phyloP scores from a whole-genome alignment of 345 rosid species.

The Eucalyptus erythrocorys region DNA sequence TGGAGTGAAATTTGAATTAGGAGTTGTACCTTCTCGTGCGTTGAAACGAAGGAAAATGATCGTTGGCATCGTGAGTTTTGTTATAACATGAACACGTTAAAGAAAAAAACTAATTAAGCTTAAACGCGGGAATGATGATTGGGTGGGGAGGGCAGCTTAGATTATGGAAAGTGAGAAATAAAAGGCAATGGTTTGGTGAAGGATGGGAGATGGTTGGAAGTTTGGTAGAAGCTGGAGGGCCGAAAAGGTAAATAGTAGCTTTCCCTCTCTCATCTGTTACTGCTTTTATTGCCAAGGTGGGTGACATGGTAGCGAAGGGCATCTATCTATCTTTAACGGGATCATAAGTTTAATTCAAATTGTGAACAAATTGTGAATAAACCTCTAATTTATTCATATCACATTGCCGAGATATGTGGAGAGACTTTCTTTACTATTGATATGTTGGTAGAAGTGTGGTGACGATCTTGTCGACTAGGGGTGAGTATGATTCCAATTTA shows the following conservation, averaged over 20 bases:
- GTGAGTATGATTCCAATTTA: fast-evolving
- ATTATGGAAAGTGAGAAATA: neutral
- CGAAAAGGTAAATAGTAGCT: neutral
- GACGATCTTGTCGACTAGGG: neutral
- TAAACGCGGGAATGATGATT: neutral
- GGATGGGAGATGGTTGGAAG: neutral
- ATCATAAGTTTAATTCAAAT: neutral
- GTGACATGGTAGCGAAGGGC: neutral
- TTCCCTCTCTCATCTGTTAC: neutral
- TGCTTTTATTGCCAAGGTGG: neutral
- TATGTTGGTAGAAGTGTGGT: neutral
- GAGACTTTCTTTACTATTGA: neutral
- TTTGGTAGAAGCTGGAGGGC: neutral
- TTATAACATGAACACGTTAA: neutral
- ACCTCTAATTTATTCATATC: neutral
- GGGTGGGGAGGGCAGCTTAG: neutral
- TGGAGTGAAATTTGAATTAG: neutral
- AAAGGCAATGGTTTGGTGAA: neutral
- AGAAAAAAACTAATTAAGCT: neutral
- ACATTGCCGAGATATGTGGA: neutral
- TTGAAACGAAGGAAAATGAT: neutral
- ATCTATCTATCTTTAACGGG: neutral
- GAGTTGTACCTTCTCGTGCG: neutral
- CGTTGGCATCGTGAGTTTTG: neutral
- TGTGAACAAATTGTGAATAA: neutral